These are phyloP conservation scores for Penicillium paxilli DNA, from an alignment of 495 filamentous ascomycete genomes.

Conservation along the genomic window DNA sequence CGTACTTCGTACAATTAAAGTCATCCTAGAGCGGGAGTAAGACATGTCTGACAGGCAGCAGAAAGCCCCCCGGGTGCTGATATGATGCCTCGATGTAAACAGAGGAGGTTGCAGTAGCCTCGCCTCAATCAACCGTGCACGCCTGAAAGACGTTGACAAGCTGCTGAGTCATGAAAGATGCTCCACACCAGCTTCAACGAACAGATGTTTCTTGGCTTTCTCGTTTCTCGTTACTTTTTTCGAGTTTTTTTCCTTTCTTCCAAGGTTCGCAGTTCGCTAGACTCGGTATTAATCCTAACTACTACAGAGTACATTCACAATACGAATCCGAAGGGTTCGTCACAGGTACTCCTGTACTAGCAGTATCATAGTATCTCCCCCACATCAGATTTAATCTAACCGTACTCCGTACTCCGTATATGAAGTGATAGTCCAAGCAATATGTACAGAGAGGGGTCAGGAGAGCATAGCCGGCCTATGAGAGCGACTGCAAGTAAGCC, in stretches of 20 bases:
- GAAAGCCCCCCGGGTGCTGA: neutral
- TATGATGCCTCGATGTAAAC: neutral
- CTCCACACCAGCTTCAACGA: constrained; percentile 23
- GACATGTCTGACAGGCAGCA: constrained; percentile 7
- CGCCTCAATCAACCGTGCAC: neutral
- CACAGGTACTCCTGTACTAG: neutral
- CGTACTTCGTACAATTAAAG: neutral
- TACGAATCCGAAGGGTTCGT: neutral
- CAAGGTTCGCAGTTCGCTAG: constrained; percentile 6
- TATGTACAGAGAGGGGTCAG: neutral
- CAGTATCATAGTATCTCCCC: neutral
- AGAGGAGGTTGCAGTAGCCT: neutral
- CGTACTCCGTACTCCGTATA: too few relatives aligned
- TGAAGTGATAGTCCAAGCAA: neutral
- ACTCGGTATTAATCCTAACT: neutral
- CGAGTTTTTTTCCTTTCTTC: constrained; percentile 2
- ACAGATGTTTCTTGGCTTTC: constrained; percentile 1
- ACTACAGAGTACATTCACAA: neutral
- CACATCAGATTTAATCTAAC: neutral
- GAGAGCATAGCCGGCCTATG: neutral
- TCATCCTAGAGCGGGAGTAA: constrained; percentile 9
- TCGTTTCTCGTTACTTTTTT: constrained; percentile 4
- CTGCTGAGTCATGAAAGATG: constrained; percentile 17
- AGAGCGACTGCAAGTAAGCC: neutral
- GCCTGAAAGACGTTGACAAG: constrained; percentile 5